Conservation (phyloP, 257 asterid species). For the Asclepias syriaca region DNA sequence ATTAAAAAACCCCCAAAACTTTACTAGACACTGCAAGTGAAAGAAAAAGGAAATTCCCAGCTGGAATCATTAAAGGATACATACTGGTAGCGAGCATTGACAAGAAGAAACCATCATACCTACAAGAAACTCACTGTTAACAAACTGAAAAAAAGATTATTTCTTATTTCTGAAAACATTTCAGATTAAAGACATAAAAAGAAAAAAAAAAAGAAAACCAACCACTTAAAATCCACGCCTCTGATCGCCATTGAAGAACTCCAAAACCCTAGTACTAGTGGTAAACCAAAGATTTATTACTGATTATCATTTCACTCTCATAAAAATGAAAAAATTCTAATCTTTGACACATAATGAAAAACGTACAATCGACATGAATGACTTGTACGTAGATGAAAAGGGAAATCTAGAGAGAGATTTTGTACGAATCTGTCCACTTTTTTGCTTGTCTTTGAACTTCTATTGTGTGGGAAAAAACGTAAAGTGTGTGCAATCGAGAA, state of each 20-base stretch:
- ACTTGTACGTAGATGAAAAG: background rate
- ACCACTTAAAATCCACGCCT: conserved; percentile 95
- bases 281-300: conserved; percentile 29
- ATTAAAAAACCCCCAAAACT: background rate
- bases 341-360: background rate
- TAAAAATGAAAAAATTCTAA: background rate
- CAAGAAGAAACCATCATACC: conserved; percentile 99
- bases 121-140: conserved; percentile 31
- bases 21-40: background rate
- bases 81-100: conserved; percentile 94
- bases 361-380: background rate
- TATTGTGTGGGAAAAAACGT: background rate
- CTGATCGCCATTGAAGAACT: conserved; percentile 62
- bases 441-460: background rate
- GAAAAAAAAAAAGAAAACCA: conserved; percentile 8
- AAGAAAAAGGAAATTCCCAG: background rate
- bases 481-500: background rate
- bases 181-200: background rate
- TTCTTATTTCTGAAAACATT: background rate
- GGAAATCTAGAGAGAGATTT: background rate
- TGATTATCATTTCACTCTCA: conserved; percentile 30
- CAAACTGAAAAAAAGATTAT: conserved; percentile 5
- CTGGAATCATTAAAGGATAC: conserved; percentile 60
- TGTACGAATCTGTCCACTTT: background rate
- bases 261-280: conserved; percentile 12